These are phyloP conservation scores for Candida vartiovaarae DNA, from an alignment of 805 yeast genomes.

Conservation along the genomic window DNA sequence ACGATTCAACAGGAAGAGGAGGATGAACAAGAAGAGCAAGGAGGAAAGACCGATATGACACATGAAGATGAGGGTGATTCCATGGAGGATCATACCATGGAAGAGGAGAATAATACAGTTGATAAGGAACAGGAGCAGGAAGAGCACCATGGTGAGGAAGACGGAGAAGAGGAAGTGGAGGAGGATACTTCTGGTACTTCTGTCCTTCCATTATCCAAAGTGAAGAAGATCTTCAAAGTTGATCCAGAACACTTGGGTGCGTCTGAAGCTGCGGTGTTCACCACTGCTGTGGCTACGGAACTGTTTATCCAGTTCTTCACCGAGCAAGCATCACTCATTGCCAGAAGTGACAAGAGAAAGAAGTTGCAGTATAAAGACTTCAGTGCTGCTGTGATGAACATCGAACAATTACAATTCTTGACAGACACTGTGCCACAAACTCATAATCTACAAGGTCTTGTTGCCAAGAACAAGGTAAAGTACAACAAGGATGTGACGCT, in stretches of 20 bases:
- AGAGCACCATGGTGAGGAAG: neutral
- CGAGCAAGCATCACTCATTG: conserved; percentile 60
- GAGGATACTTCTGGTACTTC: conserved; percentile 27
- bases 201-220: conserved; percentile 56
- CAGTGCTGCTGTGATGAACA: conserved; percentile 51
- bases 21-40: neutral
- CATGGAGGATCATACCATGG: neutral
- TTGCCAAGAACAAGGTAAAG: conserved; percentile 34
- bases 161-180: conserved; percentile 15
- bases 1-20: neutral
- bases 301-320: conserved; percentile 62
- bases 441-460: conserved; percentile 40
- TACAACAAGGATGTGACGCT: conserved; percentile 16
- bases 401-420: conserved; percentile 56
- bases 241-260: conserved; percentile 69
- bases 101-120: neutral
- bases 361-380: conserved; percentile 67
- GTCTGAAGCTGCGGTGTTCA: conserved; percentile 64
- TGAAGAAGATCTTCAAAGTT: conserved; percentile 64
- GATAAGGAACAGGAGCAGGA: neutral
- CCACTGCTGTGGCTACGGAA: conserved; percentile 74
- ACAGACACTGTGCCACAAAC: conserved; percentile 63
- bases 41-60: neutral
- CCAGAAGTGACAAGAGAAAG: conserved; percentile 60
- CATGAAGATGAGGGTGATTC: neutral